A percentile compares a stretch with the other conserved stretches of the same genome.
Conservation (phyloP, 352 stramenopile species). For the Pilasporangium apinafurcum region DNA sequence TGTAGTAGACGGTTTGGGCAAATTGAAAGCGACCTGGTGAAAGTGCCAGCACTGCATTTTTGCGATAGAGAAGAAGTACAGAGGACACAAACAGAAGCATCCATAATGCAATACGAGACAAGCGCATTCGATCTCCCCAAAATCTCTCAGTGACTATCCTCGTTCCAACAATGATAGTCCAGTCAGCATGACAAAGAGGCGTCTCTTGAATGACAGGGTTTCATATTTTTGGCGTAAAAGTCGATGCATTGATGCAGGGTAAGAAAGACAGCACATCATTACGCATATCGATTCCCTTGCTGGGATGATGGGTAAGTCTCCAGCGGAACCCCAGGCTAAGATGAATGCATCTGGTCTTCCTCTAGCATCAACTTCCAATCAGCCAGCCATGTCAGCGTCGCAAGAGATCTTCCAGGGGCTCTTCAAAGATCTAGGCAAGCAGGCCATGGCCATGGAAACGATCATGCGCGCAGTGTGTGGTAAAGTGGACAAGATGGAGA, state of each 20-base stretch:
- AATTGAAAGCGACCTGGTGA: conserved; percentile 54
- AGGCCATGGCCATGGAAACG: conserved; percentile 69
- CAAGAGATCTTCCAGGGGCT: conserved; percentile 60
- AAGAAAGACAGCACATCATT: no score
- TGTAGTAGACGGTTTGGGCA: conserved; percentile 37
- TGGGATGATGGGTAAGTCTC: conserved; percentile 18
- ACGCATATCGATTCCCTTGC: conserved; percentile 2
- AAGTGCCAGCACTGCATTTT: conserved; percentile 1
- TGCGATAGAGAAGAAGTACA: neutral
- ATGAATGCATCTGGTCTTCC: no score
- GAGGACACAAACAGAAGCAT: neutral
- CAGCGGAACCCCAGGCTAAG: conserved; percentile 12
- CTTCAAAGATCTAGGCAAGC: conserved; percentile 64
- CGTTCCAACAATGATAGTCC: no score
- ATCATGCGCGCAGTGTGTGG: conserved; percentile 63
- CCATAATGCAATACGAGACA: conserved; percentile 4
- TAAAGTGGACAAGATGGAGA: conserved; percentile 70
- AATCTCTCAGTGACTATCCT: no score
- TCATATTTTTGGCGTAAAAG: no score
- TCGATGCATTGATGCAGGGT: no score
- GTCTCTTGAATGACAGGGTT: no score
- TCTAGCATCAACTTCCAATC: no score
- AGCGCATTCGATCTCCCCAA: neutral
- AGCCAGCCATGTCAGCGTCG: conserved; percentile 16
- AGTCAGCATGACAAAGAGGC: no score